A percentile compares a stretch with the other conserved stretches of the same genome.
Conservation (phyloP, 2,329 filamentous ascomycete genomes). For the Pseudophaeomoniella oleicola region DNA sequence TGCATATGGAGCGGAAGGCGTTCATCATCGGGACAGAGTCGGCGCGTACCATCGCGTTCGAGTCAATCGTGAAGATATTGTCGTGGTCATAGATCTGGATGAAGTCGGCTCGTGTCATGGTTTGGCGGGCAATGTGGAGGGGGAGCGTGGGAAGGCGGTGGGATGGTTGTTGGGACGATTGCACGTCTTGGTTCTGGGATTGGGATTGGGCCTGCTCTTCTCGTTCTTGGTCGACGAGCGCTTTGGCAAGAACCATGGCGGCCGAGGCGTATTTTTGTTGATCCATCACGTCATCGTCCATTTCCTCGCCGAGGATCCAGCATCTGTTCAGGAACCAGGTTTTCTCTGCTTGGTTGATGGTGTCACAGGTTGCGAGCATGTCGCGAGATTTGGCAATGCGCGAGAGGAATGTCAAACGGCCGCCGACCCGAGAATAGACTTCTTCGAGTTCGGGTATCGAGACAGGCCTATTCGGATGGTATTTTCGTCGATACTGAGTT, state of each 20-base stretch:
- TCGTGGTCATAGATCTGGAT: conserved; percentile 83
- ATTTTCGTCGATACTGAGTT: conserved; percentile 63
- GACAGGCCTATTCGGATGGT: conserved; percentile 50
- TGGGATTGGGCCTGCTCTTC: conserved; percentile 47
- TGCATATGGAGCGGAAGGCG: conserved; percentile 75
- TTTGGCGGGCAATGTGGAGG: conserved; percentile 69
- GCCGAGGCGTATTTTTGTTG: conserved; percentile 92
- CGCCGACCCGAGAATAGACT: conserved; percentile 77
- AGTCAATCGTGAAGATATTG: conserved; percentile 91
- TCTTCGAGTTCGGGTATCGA: conserved; percentile 46
- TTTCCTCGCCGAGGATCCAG: conserved; percentile 59
- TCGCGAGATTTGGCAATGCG: conserved; percentile 74
- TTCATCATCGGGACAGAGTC: conserved; percentile 94
- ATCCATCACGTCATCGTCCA: conserved; percentile 97
- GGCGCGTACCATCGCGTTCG: conserved; percentile 70
- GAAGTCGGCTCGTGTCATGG: conserved; percentile 94
- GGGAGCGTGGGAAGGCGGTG: conserved; percentile 69
- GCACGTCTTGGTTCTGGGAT: conserved; percentile 23
- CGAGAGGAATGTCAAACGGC: conserved; percentile 74
- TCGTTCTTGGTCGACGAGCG: conserved; percentile 70
- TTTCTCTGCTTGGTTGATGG: conserved; percentile 57
- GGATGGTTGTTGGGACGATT: conserved; percentile 50
- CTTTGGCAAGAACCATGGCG: conserved; percentile 83
- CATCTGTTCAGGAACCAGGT: conserved; percentile 70
- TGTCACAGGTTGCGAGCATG: conserved; percentile 65